Percentiles rank a stretch among this genome's conserved stretches.
Evolutionary conservation across 2,329 filamentous ascomycete genomes (phyloP).

Genomic region (Penicillium corylophilum): DNA sequence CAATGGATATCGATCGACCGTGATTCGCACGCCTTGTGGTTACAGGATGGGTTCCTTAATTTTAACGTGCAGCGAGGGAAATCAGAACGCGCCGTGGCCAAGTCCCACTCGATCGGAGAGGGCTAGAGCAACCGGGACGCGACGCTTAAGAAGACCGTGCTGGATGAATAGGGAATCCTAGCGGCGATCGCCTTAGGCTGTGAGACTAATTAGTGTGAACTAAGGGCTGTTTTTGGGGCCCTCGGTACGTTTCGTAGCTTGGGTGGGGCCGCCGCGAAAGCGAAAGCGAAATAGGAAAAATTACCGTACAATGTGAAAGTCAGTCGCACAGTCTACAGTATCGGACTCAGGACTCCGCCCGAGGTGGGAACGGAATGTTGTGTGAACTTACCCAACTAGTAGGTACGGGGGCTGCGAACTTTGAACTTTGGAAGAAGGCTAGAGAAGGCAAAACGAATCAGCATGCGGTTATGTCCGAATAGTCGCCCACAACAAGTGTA

Average conservation of each 20-base stretch:
- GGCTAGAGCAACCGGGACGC: neutral
- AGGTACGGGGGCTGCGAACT: neutral
- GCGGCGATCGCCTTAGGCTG: slow-evolving; percentile 29
- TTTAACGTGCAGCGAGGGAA: slow-evolving; percentile 16
- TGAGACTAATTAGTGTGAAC: neutral
- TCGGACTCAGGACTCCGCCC: neutral
- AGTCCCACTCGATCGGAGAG: neutral
- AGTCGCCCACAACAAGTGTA: slow-evolving; percentile 3
- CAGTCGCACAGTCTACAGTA: too few relatives aligned
- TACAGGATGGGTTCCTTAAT: slow-evolving; percentile 19
- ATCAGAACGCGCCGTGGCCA: neutral
- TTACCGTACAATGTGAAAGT: slow-evolving; percentile 1
- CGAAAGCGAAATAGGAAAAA: neutral
- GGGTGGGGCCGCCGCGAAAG: slow-evolving; percentile 16
- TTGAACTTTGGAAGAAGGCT: slow-evolving; percentile 1
- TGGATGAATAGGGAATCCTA: slow-evolving; percentile 27
- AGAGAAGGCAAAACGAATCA: slow-evolving; percentile 5
- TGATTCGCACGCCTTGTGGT: slow-evolving; percentile 19
- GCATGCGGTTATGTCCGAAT: slow-evolving; percentile 3
- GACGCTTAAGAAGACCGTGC: neutral
- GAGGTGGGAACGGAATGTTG: neutral
- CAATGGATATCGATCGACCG: slow-evolving; percentile 5
- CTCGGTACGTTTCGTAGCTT: slow-evolving; percentile 18
- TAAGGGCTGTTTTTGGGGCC: neutral
- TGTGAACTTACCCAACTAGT: neutral